phyloP scores from a whole-genome alignment of 148 eudicot species.

The Amaranthus cruentus region DNA sequence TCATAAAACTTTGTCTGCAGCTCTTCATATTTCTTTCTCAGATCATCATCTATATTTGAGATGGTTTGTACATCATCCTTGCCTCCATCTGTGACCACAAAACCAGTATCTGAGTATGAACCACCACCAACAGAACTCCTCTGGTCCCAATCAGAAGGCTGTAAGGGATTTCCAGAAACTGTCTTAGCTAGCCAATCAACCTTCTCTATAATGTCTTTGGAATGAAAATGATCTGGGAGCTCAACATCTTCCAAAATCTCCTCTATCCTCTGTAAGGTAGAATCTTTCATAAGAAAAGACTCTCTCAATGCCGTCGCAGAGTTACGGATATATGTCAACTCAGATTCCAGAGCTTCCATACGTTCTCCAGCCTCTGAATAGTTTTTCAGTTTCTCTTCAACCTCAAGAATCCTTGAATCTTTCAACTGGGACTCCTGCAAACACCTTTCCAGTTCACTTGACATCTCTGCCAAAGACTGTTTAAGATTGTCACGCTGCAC shows the following conservation, averaged over 20 bases:
- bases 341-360: conserved; percentile 98
- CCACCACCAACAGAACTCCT: conserved; percentile 57
- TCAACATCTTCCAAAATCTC: conserved; percentile 92
- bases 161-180: conserved; percentile 52
- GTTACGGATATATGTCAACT: conserved; percentile 93
- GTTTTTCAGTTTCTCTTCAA: conserved; percentile 73
- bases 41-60: conserved; percentile 52
- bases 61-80: conserved; percentile 54
- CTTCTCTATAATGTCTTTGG: conserved; percentile 71
- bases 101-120: conserved; percentile 60
- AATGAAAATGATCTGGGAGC: conserved; percentile 83
- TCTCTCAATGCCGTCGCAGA: conserved; percentile 94
- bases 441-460: conserved; percentile 65
- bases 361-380: conserved; percentile 98
- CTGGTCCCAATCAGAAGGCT: conserved; percentile 64
- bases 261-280: conserved; percentile 87
- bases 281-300: conserved; percentile 88
- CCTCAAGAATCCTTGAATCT: conserved; percentile 70
- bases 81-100: conserved; percentile 48
- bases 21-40: conserved; percentile 68
- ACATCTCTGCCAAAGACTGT: conserved; percentile 76
- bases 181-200: conserved; percentile 84
- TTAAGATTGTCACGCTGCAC: conserved; percentile 92
- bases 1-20: conserved; percentile 77
- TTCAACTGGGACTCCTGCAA: conserved; percentile 69